These are phyloP conservation scores for Gymnopilus dilepis DNA, from an alignment of 768 basidiomycete species.

Conservation along the genomic window DNA sequence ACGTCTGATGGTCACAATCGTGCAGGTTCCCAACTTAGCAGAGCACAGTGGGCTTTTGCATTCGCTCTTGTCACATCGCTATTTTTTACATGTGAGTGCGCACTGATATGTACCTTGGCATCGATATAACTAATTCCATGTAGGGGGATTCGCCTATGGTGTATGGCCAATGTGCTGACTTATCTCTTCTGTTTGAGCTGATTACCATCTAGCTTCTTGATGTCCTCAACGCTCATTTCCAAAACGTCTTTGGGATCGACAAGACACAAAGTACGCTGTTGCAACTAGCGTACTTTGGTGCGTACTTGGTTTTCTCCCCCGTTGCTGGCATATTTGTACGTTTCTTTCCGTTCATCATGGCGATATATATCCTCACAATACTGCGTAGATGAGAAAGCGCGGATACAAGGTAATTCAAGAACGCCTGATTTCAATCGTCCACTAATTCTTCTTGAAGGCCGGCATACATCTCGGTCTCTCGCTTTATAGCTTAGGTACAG, in stretches of 20 bases:
- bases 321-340: constrained; percentile 61
- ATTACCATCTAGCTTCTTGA: constrained; percentile 55
- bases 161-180: constrained; percentile 36
- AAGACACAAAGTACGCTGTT: constrained; percentile 77
- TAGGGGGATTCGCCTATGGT: constrained; percentile 74
- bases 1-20: not conserved
- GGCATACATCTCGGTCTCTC: constrained; percentile 68
- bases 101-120: not conserved
- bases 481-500: constrained; percentile 58
- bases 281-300: constrained; percentile 77
- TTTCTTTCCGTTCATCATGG: constrained; percentile 10
- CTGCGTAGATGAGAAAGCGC: constrained; percentile 56
- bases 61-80: constrained; percentile 75
- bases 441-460: constrained; percentile 37
- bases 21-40: constrained; percentile 48
- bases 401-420: constrained; percentile 73
- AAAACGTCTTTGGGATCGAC: constrained; percentile 66
- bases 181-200: not conserved
- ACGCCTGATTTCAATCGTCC: no score
- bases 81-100: constrained; percentile 70
- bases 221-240: constrained; percentile 76
- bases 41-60: constrained; percentile 56
- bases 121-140: not conserved
- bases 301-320: constrained; percentile 66
- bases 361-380: not conserved